Evolutionary conservation across 352 stramenopile species (phyloP).

Genomic region (Phytophthora citricola): DNA sequence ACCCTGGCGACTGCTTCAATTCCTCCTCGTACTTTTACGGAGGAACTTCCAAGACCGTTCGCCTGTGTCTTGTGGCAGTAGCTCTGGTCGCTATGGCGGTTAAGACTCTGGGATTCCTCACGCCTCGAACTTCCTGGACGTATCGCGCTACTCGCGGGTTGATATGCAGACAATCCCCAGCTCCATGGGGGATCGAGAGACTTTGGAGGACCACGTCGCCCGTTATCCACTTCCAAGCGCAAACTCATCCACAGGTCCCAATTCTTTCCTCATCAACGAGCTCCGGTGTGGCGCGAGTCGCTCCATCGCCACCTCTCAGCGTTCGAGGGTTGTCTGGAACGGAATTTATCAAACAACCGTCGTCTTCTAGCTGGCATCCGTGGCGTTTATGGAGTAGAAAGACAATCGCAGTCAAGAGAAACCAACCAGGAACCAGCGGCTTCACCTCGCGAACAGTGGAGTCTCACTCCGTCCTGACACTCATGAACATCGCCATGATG

Average conservation of each 20-base stretch:
- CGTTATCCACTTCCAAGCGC: slow-evolving; percentile 27
- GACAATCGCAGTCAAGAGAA: neutral
- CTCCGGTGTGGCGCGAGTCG: slow-evolving; percentile 5
- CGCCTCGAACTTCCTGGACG: slow-evolving; percentile 7
- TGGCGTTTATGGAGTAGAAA: slow-evolving; percentile 8
- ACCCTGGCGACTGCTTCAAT: slow-evolving; percentile 25
- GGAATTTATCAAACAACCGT: neutral
- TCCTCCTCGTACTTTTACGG: slow-evolving; percentile 25
- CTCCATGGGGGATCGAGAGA: slow-evolving; percentile 22
- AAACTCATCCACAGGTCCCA: neutral
- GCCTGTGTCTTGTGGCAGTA: slow-evolving; percentile 21
- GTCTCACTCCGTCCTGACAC: slow-evolving; percentile 34
- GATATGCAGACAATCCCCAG: slow-evolving; percentile 12
- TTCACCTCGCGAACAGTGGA: slow-evolving; percentile 14
- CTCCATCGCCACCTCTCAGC: slow-evolving; percentile 2
- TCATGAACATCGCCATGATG: slow-evolving; percentile 66
- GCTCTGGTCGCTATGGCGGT: neutral
- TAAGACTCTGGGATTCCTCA: slow-evolving; percentile 15
- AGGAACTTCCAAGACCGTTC: slow-evolving; percentile 18
- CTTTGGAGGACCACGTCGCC: slow-evolving; percentile 31
- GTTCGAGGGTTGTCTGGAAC: slow-evolving; percentile 1
- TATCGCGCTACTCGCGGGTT: slow-evolving; percentile 10
- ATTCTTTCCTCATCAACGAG: neutral
- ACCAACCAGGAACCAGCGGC: neutral
- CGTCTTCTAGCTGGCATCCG: neutral